phyloP scores from a whole-genome alignment of 805 yeast species.

The Lachancea sp. region DNA sequence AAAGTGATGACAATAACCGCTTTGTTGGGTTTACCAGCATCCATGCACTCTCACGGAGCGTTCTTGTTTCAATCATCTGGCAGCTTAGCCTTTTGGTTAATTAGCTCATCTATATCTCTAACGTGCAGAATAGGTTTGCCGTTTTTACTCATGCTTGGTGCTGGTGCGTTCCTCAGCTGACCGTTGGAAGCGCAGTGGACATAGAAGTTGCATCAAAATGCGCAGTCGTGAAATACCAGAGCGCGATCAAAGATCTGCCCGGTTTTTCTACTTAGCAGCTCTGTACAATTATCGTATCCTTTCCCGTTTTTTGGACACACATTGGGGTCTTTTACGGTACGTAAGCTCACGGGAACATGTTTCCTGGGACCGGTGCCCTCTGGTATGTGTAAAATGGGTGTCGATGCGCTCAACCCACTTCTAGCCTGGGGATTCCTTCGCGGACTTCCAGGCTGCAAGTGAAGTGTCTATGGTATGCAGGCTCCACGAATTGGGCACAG shows the following conservation, averaged over 20 bases:
- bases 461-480: conserved; percentile 32
- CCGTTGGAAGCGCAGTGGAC: not conserved
- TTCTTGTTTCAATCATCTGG: too few species aligned
- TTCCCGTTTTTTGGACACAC: conserved; percentile 12
- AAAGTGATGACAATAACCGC: not conserved
- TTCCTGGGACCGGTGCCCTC: conserved; percentile 36
- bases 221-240: not conserved
- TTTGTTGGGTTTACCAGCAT: too few species aligned
- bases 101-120: too few species aligned
- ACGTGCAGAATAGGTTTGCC: too few species aligned
- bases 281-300: not conserved
- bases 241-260: not conserved
- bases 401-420: conserved; percentile 25
- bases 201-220: not conserved
- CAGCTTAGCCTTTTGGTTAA: too few species aligned
- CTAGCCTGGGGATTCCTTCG: conserved; percentile 24
- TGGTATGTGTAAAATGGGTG: conserved; percentile 36
- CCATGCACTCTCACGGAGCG: too few species aligned
- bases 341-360: conserved; percentile 33
- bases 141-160: too few species aligned
- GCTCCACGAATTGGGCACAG: conserved; percentile 38
- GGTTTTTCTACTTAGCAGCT: not conserved
- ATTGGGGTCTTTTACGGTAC: conserved; percentile 35
- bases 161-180: not conserved
- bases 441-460: conserved; percentile 34